Percentiles rank a stretch among this genome's conserved stretches.
Conservation (phyloP, 2,329 filamentous ascomycete genomes). For the Sarocladiaceae sp. region DNA sequence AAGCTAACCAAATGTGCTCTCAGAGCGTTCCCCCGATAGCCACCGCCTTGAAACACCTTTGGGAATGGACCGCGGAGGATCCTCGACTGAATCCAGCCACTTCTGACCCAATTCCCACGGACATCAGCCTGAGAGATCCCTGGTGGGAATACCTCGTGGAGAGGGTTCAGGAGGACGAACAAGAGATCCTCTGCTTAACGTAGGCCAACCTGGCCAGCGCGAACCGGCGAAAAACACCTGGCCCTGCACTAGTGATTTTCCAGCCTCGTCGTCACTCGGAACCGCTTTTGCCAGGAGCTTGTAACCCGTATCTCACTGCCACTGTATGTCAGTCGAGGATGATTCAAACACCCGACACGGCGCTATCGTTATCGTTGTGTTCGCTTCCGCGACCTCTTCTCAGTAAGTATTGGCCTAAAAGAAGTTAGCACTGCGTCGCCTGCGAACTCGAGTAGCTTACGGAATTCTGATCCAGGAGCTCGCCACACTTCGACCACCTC, state of each 20-base stretch:
- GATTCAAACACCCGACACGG: constrained; percentile 23
- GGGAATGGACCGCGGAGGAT: constrained; percentile 28
- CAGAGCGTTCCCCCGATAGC: constrained; percentile 35
- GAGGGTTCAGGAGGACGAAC: constrained; percentile 23
- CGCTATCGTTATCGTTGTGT: constrained; percentile 31
- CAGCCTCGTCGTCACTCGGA: not conserved
- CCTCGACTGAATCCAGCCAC: constrained; percentile 11
- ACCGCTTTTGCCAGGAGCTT: not conserved
- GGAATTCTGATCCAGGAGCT: constrained; percentile 31
- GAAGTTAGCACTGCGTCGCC: constrained; percentile 3
- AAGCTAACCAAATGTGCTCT: constrained; percentile 13
- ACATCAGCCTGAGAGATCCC: constrained; percentile 23
- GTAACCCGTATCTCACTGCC: not conserved
- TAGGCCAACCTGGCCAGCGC: constrained; percentile 12
- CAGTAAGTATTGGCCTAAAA: constrained; percentile 31
- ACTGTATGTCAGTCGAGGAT: not conserved
- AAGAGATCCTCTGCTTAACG: constrained; percentile 32
- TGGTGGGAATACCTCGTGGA: constrained; percentile 36
- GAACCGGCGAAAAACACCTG: not conserved
- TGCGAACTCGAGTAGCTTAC: constrained; percentile 19
- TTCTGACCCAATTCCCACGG: constrained; percentile 13
- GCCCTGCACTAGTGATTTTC: not conserved
- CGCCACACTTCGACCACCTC: constrained; percentile 29
- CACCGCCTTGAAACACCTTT: constrained; percentile 25
- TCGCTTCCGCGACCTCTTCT: constrained; percentile 23